Evolutionary conservation across 768 basidiomycete genomes (phyloP), one percentile per base, ranked within the genome.

Genomic region (Calocybe cyanea): DNA sequence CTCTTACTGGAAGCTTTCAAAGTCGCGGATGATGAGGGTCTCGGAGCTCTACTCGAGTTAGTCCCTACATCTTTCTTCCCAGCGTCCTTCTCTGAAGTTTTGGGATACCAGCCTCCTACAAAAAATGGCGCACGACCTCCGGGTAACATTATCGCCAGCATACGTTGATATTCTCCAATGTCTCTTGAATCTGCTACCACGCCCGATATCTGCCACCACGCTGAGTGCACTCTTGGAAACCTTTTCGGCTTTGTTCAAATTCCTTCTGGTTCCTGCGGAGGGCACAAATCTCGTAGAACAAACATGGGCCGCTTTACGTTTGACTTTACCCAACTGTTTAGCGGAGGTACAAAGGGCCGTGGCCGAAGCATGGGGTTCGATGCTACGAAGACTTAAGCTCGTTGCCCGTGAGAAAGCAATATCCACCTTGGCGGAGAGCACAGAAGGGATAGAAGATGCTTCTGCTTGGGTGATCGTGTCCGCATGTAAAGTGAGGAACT

Each of bases 311-410:
- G 56, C 64, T 21, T 64, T 91, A 32, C 68, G 70, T 19, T 57
- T 61, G 0, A 66, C 73, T 1, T 60, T 91, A 7, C 75, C 76
- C 2, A 74, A 69, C 46, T 89, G 86, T 59, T 66, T 76, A 45
- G 74, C 79, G 0, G 87, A 92, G 47, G 76, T 90, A 2, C 87
- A 87, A 57, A 69, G 86, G 19, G 81, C 86, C 1, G 75, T 87
- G 8, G 85, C 90, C 0, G 92, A 96, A 57, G 89, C 91, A 3
- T 96, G 91, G 94, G 89, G 83, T 0, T 80, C 78, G 0, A 75
- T 85, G 0, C 57, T 95, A 34, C 72, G 93, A 39, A 75, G 87
- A 53, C 65, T 93, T 42, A 88, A 89, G 61, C 64, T 68, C 1
- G 70, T 75, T 10, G 70, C 73, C 7, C 69, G 86, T 23, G 78